Evolutionary conservation across 2,329 filamentous ascomycete species (phyloP), one percentile per base, ranked within the genome.

Genomic region (Aspergillus sp.): DNA sequence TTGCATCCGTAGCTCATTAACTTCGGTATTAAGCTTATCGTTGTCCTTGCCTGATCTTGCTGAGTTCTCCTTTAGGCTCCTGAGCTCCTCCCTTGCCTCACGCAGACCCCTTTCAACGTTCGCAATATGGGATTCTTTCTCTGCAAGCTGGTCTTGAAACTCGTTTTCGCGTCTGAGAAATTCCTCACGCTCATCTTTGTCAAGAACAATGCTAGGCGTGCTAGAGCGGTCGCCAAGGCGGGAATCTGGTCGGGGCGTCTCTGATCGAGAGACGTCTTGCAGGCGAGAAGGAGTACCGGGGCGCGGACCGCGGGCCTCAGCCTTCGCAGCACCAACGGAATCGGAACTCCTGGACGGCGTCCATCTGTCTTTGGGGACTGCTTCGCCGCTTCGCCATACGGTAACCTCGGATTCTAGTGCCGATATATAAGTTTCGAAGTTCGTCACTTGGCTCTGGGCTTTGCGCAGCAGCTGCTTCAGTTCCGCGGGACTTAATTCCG

Each of bases 181-280:
- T 75, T 99, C 95, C 72, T 99, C 95, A 63, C 93, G 89, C 79
- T 99, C 95, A 69, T 99, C 95, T 79, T 96, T 97, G 59, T 99
- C 95, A 62, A 98, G 83, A 45, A 92, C 87, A 67, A 97, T 82
- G 72, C 91, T 93, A 3, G 94, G 94, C 13, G 94, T 98, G 55
- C 89, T 91, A 17, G 93, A 88, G 51, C 94, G 88, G 66, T 98
- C 94, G 7, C 93, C 90, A 62, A 91, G 80, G 56, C 87, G 79
- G 22, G 87, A 89, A 65, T 90, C 88, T 8, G 87, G 85, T 66
- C 88, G 79, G 49, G 84, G 83, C 22, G 81, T 91, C 28, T 87
- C 87, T 31, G 88, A 79, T 58, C 86, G 81, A 47, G 79, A 74
- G 46, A 81, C 73, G 50, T 80, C 78, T 56, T 77, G 75, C 7